Evolutionary conservation across 495 filamentous ascomycete genomes (phyloP).

Genomic region (Xylaria scruposa): DNA sequence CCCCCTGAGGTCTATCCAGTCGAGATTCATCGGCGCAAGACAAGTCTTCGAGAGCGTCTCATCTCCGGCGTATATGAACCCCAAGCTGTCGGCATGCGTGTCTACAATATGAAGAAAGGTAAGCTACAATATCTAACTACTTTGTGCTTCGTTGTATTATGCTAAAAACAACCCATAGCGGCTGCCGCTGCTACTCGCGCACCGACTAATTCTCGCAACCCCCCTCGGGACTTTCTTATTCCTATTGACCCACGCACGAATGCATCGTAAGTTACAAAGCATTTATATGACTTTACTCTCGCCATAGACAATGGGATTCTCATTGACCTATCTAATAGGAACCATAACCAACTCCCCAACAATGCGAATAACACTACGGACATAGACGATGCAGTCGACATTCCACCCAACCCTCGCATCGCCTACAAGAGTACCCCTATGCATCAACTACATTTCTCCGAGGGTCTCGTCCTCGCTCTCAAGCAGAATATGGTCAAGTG

Average conservation of each 20-base stretch:
- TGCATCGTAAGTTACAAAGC: background rate
- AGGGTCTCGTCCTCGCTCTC: background rate
- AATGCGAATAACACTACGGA: background rate
- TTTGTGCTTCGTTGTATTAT: background rate
- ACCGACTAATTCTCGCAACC: background rate
- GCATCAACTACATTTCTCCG: slow-evolving; percentile 11
- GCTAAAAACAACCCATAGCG: background rate
- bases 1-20: background rate
- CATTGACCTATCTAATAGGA: background rate
- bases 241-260: background rate
- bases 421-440: slow-evolving; percentile 20
- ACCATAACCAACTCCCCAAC: background rate
- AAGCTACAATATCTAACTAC: background rate
- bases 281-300: background rate
- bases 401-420: slow-evolving; percentile 6
- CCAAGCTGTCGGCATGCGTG: slow-evolving; percentile 14
- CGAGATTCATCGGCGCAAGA: slow-evolving; percentile 5
- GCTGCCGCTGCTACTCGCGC: background rate
- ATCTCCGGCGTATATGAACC: slow-evolving; percentile 1
- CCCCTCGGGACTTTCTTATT: slow-evolving; percentile 1
- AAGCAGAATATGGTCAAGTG: background rate
- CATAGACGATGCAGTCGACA: background rate
- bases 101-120: slow-evolving; percentile 11
- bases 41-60: slow-evolving; percentile 14
- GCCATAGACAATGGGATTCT: background rate